phyloP scores from a whole-genome alignment of 2,329 filamentous ascomycete species.

The Xylariaceae sp. region DNA sequence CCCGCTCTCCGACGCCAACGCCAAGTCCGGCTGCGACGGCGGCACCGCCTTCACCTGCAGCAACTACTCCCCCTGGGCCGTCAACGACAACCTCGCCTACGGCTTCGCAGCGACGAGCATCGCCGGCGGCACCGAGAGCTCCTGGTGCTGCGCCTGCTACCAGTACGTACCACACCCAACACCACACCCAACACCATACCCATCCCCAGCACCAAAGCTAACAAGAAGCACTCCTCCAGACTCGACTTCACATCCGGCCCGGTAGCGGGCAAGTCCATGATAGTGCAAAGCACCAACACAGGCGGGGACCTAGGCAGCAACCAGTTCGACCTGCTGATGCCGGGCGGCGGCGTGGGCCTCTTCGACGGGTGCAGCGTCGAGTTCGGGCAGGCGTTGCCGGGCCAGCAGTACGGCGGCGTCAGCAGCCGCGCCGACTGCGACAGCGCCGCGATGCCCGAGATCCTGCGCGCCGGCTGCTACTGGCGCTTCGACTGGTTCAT shows the following conservation, averaged over 20 bases:
- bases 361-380: constrained; percentile 44
- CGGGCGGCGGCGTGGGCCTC: constrained; percentile 47
- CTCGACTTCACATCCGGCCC: constrained; percentile 38
- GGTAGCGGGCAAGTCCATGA: constrained; percentile 51
- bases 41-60: constrained; percentile 50
- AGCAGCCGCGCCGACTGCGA: constrained; percentile 40
- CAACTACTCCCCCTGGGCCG: constrained; percentile 49
- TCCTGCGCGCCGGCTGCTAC: constrained; percentile 44
- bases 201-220: background rate
- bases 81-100: constrained; percentile 49
- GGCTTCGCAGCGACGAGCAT: constrained; percentile 52
- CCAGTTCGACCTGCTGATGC: constrained; percentile 49
- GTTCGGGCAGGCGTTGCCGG: constrained; percentile 39
- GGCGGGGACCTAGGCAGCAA: constrained; percentile 48
- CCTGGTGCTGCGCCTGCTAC: constrained; percentile 56
- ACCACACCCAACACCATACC: constrained; percentile 10
- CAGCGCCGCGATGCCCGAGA: constrained; percentile 37
- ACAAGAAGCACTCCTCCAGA: constrained; percentile 11
- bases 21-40: constrained; percentile 46
- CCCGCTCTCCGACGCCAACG: constrained; percentile 40
- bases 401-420: constrained; percentile 46
- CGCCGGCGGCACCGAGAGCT: constrained; percentile 41
- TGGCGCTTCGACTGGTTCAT: constrained; percentile 54
- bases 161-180: constrained; percentile 32
- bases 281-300: constrained; percentile 56